Percentiles rank a stretch among this genome's conserved stretches.
These are phyloP conservation scores for Phaffomyces thermotolerans DNA, from an alignment of 805 yeast species.

Conservation along the genomic window DNA sequence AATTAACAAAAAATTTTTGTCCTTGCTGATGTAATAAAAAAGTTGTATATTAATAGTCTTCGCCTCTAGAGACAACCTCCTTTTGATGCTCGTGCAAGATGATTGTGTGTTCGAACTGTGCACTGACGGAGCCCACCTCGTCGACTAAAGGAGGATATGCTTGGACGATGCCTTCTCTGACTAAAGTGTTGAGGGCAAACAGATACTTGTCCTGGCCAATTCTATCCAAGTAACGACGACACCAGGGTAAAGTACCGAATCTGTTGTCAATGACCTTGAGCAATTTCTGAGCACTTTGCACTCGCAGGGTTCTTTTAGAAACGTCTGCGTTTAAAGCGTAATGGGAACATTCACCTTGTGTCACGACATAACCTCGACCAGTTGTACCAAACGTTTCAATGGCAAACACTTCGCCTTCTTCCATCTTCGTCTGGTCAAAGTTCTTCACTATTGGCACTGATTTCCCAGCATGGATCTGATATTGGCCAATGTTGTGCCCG, in stretches of 20 bases:
- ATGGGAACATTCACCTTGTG: conserved; percentile 92
- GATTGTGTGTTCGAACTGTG: conserved; percentile 94
- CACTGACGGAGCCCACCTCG: conserved; percentile 79
- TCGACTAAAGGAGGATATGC: conserved; percentile 94
- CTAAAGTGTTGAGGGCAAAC: conserved; percentile 78
- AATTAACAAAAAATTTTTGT: too few relatives aligned
- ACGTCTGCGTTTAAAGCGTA: conserved; percentile 58
- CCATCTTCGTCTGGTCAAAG: conserved; percentile 95
- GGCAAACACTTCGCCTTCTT: conserved; percentile 96
- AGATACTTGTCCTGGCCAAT: conserved; percentile 88
- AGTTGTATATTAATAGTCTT: conserved; percentile 74
- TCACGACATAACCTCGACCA: conserved; percentile 83
- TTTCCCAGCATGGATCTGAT: conserved; percentile 87
- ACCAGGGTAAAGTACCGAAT: conserved; percentile 94
- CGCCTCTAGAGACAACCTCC: conserved; percentile 94
- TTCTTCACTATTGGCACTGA: conserved; percentile 94
- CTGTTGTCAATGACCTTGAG: conserved; percentile 64
- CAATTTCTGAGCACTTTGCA: conserved; percentile 63
- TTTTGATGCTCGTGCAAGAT: conserved; percentile 84
- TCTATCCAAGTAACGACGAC: conserved; percentile 89
- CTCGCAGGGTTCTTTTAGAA: conserved; percentile 45
- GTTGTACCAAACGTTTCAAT: conserved; percentile 98
- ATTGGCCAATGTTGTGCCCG: conserved; percentile 89
- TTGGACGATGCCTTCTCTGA: conserved; percentile 77
- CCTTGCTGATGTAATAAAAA: too few relatives aligned